Evolutionary conservation across 331 rosid species (phyloP).

Genomic region (Quercus phellos): DNA sequence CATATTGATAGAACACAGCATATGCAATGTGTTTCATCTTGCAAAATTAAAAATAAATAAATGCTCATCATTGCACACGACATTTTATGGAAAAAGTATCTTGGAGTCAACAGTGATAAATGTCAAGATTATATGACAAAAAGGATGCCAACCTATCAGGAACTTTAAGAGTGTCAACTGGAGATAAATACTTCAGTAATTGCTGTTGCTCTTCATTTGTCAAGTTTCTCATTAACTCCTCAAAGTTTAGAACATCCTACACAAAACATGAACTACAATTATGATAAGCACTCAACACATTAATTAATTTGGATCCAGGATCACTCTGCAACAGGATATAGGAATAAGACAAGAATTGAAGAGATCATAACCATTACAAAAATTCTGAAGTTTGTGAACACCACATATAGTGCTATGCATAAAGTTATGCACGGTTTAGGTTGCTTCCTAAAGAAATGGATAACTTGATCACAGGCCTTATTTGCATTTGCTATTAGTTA

Average conservation of each 20-base stretch:
- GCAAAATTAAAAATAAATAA: not conserved
- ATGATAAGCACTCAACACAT: constrained; percentile 14
- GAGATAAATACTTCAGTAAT: constrained; percentile 68
- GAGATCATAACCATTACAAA: not conserved
- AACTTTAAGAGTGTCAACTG: constrained; percentile 58
- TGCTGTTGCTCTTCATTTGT: constrained; percentile 84
- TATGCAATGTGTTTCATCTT: not conserved
- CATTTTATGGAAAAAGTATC: not conserved
- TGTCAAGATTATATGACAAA: constrained; percentile 6
- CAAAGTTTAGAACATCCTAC: constrained; percentile 72
- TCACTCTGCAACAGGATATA: not conserved
- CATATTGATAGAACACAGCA: not conserved
- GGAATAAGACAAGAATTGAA: not conserved
- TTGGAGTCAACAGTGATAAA: constrained; percentile 5
- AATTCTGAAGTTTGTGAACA: not conserved
- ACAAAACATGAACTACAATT: constrained; percentile 32
- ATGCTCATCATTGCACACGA: not conserved
- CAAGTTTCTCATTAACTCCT: constrained; percentile 67
- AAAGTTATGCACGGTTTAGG: not conserved
- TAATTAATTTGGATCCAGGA: constrained; percentile 6
- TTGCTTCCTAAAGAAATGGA: not conserved
- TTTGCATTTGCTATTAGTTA: not conserved
- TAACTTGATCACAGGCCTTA: not conserved
- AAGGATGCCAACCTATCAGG: constrained; percentile 66
- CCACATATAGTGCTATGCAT: not conserved